A percentile compares a stretch with the other conserved stretches of the same genome.
Evolutionary conservation across 768 basidiomycete genomes (phyloP).

Genomic region (Leucocoprinus birnbaumii): DNA sequence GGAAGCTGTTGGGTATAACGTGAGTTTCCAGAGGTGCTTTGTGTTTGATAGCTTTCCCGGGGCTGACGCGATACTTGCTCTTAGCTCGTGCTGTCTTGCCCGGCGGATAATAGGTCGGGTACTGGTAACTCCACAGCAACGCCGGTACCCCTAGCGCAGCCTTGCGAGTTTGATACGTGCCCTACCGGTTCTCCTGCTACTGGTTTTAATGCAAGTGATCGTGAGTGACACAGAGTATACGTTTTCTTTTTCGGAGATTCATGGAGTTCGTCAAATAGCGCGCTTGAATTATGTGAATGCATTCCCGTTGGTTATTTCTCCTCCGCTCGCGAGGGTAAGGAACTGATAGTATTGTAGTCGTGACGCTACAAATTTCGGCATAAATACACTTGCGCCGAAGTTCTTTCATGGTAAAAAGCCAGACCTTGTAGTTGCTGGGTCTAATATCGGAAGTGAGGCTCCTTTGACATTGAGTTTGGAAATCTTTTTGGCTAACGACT

Average conservation of each 20-base stretch:
- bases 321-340: neutral
- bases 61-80: neutral
- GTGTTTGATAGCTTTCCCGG: neutral
- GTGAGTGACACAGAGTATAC: constrained; percentile 20
- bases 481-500: neutral
- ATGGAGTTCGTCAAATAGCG: constrained; percentile 14
- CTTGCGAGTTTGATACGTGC: constrained; percentile 48
- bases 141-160: constrained; percentile 27
- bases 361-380: constrained; percentile 33
- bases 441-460: constrained; percentile 28
- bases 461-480: neutral
- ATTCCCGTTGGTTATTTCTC: constrained; percentile 25
- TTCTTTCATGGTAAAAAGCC: constrained; percentile 28
- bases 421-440: constrained; percentile 35
- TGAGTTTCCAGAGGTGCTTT: constrained; percentile 21
- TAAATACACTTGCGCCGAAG: constrained; percentile 32
- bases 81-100: constrained; percentile 45
- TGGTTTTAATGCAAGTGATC: constrained; percentile 37
- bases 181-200: constrained; percentile 39
- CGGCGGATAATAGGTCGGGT: constrained; percentile 44
- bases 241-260: neutral
- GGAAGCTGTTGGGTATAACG: constrained; percentile 33
- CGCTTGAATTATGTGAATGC: constrained; percentile 34
- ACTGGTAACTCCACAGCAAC: constrained; percentile 38
- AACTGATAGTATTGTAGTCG: constrained; percentile 14